Conservation (phyloP, 1,139 yeast genomes). For the Groenewaldozyma sp. region DNA sequence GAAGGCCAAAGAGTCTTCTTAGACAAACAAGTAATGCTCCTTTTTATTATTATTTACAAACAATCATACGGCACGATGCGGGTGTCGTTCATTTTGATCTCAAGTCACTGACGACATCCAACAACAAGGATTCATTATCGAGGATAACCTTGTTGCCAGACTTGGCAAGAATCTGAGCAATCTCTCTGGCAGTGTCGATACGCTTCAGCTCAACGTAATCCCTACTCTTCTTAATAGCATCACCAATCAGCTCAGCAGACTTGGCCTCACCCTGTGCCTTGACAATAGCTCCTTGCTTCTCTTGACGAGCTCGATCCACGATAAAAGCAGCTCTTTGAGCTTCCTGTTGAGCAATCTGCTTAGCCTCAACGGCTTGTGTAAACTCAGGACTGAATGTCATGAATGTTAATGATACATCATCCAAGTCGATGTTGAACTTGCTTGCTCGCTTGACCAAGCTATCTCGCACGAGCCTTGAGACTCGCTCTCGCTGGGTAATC, state of each 20-base stretch:
- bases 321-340: slow-evolving; percentile 97
- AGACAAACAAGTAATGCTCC: too few species aligned
- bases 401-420: slow-evolving; percentile 89
- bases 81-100: slow-evolving; percentile 5
- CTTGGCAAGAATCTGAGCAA: slow-evolving; percentile 72
- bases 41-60: too few species aligned
- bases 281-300: slow-evolving; percentile 92
- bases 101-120: slow-evolving; percentile 71
- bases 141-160: slow-evolving; percentile 88
- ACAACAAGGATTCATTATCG: slow-evolving; percentile 84
- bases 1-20: not conserved
- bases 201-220: slow-evolving; percentile 96
- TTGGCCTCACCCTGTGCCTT: slow-evolving; percentile 98
- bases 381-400: slow-evolving; percentile 98
- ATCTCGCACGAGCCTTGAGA: slow-evolving; percentile 83
- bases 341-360: slow-evolving; percentile 98
- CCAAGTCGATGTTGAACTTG: slow-evolving; percentile 77
- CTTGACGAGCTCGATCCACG: slow-evolving; percentile 95
- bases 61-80: too few species aligned
- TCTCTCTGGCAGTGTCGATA: slow-evolving; percentile 94
- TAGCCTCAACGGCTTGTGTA: slow-evolving; percentile 95
- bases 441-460: slow-evolving; percentile 85
- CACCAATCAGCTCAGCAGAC: slow-evolving; percentile 97
- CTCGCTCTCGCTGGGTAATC: slow-evolving; percentile 96
- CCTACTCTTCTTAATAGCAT: slow-evolving; percentile 90